Percentiles rank a stretch among this genome's conserved stretches.
Evolutionary conservation across 805 yeast genomes (phyloP).

Genomic region (Komagataella populi): DNA sequence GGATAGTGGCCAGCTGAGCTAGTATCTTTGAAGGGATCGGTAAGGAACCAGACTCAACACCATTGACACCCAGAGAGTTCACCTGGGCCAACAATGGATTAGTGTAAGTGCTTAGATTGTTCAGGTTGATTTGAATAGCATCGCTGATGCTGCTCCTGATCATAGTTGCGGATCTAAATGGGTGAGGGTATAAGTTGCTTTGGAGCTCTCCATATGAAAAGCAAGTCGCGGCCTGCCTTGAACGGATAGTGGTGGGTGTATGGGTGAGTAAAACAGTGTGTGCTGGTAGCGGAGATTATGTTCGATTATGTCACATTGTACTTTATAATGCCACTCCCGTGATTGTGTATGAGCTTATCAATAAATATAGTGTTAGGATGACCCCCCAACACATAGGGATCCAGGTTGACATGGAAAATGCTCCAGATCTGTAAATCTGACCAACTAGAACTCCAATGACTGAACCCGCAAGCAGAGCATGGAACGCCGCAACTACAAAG

Average conservation of each 20-base stretch:
- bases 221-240: not conserved
- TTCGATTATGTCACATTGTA: not conserved
- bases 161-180: not conserved
- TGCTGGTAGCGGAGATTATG: not conserved
- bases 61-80: not conserved
- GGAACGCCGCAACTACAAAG: constrained; percentile 38
- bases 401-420: constrained; percentile 89
- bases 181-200: not conserved
- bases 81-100: not conserved
- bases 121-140: not conserved
- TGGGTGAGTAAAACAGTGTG: not conserved
- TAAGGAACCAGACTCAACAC: not conserved
- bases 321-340: constrained; percentile 26
- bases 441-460: constrained; percentile 63
- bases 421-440: constrained; percentile 68
- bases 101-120: not conserved
- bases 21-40: not conserved
- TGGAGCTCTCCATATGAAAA: not conserved
- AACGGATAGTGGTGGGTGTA: not conserved
- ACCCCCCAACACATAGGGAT: constrained; percentile 77
- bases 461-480: constrained; percentile 63
- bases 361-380: constrained; percentile 51
- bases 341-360: constrained; percentile 53
- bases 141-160: constrained; percentile 1
- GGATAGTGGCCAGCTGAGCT: not conserved